phyloP scores from a whole-genome alignment of 2,329 filamentous ascomycete species.

The Diaporthe batatas region DNA sequence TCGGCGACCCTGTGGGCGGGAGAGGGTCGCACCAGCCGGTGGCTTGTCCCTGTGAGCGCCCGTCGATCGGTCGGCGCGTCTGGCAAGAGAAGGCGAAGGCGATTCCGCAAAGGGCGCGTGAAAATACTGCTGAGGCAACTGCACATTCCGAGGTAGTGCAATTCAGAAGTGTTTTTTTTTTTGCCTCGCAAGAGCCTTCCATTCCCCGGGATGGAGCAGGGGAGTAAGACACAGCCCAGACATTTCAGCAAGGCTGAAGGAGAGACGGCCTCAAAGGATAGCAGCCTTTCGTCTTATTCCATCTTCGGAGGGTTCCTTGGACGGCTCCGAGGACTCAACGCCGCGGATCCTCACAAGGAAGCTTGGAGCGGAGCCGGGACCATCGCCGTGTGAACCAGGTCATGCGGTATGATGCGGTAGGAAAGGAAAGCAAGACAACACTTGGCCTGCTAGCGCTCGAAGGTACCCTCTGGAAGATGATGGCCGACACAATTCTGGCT shows the following conservation, averaged over 20 bases:
- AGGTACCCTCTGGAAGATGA: neutral
- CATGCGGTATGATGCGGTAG: constrained; percentile 3
- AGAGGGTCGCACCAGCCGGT: constrained; percentile 21
- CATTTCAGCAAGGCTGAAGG: neutral
- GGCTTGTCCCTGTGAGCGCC: constrained; percentile 32
- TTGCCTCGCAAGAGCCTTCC: neutral
- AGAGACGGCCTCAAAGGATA: neutral
- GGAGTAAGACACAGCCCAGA: neutral
- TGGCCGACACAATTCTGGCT: constrained; percentile 16
- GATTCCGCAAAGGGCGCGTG: neutral
- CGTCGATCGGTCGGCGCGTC: constrained; percentile 28
- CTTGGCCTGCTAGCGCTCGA: constrained; percentile 16
- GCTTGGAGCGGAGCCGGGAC: constrained; percentile 2
- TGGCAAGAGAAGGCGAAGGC: constrained; percentile 26
- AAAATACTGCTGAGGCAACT: neutral
- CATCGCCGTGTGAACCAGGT: neutral
- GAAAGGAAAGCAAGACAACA: constrained; percentile 7
- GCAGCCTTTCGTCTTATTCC: neutral
- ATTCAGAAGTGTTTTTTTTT: neutral
- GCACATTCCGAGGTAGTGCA: neutral
- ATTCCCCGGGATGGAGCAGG: too few species aligned
- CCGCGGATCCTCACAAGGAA: neutral
- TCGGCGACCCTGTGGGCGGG: constrained; percentile 26
- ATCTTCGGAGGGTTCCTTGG: neutral
- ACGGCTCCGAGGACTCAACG: constrained; percentile 1